Evolutionary conservation across 2,329 filamentous ascomycete species (phyloP).

Genomic region (Claviceps cyperi): DNA sequence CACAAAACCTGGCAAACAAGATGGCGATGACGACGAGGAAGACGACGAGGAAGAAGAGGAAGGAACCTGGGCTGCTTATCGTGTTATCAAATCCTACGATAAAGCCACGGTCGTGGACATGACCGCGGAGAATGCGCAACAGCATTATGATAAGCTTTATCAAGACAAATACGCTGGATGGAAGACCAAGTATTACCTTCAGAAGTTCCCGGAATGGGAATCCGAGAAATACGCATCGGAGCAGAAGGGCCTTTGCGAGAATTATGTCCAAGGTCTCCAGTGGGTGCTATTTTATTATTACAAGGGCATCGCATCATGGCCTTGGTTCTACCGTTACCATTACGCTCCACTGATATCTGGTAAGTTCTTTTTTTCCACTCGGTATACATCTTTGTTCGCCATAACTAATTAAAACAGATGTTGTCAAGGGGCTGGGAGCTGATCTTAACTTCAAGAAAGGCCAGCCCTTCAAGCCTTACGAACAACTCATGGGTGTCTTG

Average conservation of each 20-base stretch:
- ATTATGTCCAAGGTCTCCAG: slow-evolving; percentile 93
- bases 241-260: slow-evolving; percentile 71
- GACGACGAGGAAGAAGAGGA: slow-evolving; percentile 44
- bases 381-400: background rate
- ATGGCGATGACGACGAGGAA: slow-evolving; percentile 25
- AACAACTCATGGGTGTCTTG: slow-evolving; percentile 96
- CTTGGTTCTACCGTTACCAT: slow-evolving; percentile 95
- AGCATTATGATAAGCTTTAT: slow-evolving; percentile 70
- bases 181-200: slow-evolving; percentile 88
- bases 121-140: slow-evolving; percentile 63
- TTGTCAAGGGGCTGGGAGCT: slow-evolving; percentile 73
- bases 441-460: slow-evolving; percentile 87
- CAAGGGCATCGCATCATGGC: slow-evolving; percentile 91
- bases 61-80: slow-evolving; percentile 70
- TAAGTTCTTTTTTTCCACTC: too few relatives aligned
- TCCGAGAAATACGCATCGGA: slow-evolving; percentile 61
- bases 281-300: slow-evolving; percentile 99
- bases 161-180: slow-evolving; percentile 79
- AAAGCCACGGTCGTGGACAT: slow-evolving; percentile 75
- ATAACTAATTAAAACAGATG: slow-evolving; percentile 41
- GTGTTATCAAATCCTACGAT: slow-evolving; percentile 82
- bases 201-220: slow-evolving; percentile 79
- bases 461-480: slow-evolving; percentile 86
- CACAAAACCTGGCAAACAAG: slow-evolving; percentile 38
- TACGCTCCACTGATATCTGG: slow-evolving; percentile 93